Base-by-base conservation (phyloP, 768 basidiomycete genomes). In the Leccinum obscurum region DNA sequence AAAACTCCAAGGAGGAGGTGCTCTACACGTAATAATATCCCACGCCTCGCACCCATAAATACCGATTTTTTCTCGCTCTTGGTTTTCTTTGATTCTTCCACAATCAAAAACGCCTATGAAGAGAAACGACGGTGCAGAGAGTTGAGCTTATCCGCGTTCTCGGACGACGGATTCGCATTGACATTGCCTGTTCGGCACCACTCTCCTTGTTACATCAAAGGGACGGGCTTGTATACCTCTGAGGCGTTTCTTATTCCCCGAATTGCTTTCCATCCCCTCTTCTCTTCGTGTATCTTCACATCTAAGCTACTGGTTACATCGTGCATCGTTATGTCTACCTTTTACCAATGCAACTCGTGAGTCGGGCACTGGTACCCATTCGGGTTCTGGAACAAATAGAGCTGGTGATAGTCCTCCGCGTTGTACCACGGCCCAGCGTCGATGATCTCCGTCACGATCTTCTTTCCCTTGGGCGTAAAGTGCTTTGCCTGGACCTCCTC, bases 321-420 rank as follows among this genome's bases (percentile, higher is more conserved):
- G 4, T 37, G 37, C 37, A 14, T 37, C 14, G 6, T 15, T 37
- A 37, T 15, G 15, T 37, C 6, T 37, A 6, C 9, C 22, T 41
- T 57, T 57, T 1, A 94, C 93, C 93, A 96, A 68, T 93, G 87
- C 51, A 95, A 77, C 41, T 77, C 80, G 74, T 96, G 95, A 3
- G 90, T 94, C 0, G 95, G 88, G 75, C 95, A 98, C 67, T 95
- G 92, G 71, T 97, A 97, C 9, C 95, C 96, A 11, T 69, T 68
- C 0, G 95, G 93, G 71, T 97, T 92, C 20, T 89, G 77, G 86
- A 87, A 57, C 86, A 77, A 73, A 69, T 93, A 93, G 32, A 90
- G 78, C 64, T 94, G 93, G 74, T 93, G 90, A 68, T 94, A 92
- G 4, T 88, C 83, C 73, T 92, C 90, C 0, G 90, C 90, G 59